Evolutionary conservation across 1,284 basidiomycete genomes (phyloP), one percentile per base, ranked within the genome.

Genomic region (Mycena sp.): DNA sequence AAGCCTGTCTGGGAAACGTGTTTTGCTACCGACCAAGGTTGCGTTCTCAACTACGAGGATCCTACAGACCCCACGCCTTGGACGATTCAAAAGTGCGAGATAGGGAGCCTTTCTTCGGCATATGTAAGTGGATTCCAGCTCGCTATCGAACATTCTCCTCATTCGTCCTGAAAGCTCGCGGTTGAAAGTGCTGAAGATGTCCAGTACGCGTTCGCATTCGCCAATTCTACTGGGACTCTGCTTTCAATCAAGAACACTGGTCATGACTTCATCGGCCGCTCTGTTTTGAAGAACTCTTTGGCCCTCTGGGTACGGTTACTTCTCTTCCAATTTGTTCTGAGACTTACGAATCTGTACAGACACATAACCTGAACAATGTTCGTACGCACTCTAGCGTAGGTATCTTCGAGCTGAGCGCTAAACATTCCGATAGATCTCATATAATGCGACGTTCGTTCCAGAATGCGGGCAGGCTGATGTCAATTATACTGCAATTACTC

Each of bases 291-390:
- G 9, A 48, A 54, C 45, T 61, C 60, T n/a, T 32, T 61, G 35
- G 60, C 40, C 2, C 53, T 61, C 28, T 61, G 60, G 60, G 60
- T 56, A n/a, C 25, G 53, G 12, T 21, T 43, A 23, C 14, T 32
- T 41, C 23, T 17, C 38, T 32, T 21, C 25, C 25, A 19, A n/a
- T 44, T 25, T 55, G 41, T 16, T 41, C 19, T 19, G 40, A 29
- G 25, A 6, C 38, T 51, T 23, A 51, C 35, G 23, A 19, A 56
- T 55, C 17, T 52, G 17, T 29, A 29, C 46, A 64, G 63, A 64
- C 63, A 11, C 63, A 64, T 44, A 60, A 60, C 16, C 53, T 64
- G 40, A 46, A 64, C 19, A 50, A 49, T 25, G 62, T 64, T 28
- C 35, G 59, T 60, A 38, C 38, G 38, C 48, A 19, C 29, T 50